These are phyloP conservation scores for Penicillium flavigenum DNA, from an alignment of 495 filamentous ascomycete species.

Conservation along the genomic window DNA sequence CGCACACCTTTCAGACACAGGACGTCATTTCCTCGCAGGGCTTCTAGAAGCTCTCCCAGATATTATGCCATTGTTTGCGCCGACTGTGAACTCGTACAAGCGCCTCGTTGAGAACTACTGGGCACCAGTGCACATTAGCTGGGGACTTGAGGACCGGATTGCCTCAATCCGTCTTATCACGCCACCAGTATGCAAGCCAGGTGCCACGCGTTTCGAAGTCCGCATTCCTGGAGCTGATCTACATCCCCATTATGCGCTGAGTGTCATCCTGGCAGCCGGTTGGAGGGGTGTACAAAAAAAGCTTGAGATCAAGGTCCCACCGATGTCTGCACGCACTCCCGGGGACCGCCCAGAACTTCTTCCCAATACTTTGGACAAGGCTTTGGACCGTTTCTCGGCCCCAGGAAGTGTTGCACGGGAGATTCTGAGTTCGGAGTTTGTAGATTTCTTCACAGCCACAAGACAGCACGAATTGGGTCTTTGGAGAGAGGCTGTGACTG, in stretches of 20 bases:
- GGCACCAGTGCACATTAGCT: constrained; percentile 91
- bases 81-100: constrained; percentile 93
- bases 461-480: constrained; percentile 81
- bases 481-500: constrained; percentile 94
- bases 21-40: constrained; percentile 85
- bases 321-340: constrained; percentile 55
- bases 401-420: constrained; percentile 76
- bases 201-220: constrained; percentile 84
- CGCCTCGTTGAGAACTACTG: constrained; percentile 95
- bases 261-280: constrained; percentile 75
- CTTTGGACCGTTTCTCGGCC: constrained; percentile 64
- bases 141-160: constrained; percentile 89
- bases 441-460: constrained; percentile 91
- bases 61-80: constrained; percentile 88
- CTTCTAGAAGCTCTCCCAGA: constrained; percentile 82
- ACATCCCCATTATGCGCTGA: constrained; percentile 79
- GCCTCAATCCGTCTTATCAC: constrained; percentile 84
- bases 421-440: constrained; percentile 86
- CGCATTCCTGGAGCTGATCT: constrained; percentile 85
- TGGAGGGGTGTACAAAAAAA: constrained; percentile 86
- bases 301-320: constrained; percentile 71
- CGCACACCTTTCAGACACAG: constrained; percentile 73
- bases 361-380: constrained; percentile 76
- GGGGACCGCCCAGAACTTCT: constrained; percentile 36
- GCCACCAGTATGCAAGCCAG: constrained; percentile 70